These are phyloP conservation scores for Oenanthe javanica DNA, from an alignment of 140 eudicot species.

Conservation along the genomic window DNA sequence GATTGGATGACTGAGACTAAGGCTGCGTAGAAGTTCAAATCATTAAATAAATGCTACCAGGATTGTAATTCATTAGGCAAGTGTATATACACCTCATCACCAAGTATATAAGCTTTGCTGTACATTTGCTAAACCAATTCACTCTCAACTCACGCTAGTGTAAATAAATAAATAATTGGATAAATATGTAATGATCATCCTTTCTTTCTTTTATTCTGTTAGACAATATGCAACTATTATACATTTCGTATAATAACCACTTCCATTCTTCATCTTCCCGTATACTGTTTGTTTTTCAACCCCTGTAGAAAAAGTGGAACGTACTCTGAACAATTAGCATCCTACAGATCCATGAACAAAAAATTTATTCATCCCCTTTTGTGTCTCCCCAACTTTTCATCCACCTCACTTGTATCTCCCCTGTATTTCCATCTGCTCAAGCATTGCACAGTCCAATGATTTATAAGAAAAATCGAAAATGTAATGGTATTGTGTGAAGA, in stretches of 20 bases:
- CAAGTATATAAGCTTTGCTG: too few relatives aligned
- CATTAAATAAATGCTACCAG: too few relatives aligned
- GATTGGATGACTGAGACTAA: neutral
- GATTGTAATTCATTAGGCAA: too few relatives aligned
- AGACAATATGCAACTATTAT: neutral
- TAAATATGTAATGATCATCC: neutral
- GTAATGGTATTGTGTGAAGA: slow-evolving; percentile 1
- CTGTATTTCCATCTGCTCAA: slow-evolving; percentile 10
- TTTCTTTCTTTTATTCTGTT: neutral
- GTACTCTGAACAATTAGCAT: neutral
- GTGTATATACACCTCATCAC: too few relatives aligned
- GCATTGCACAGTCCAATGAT: neutral
- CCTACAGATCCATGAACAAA: neutral
- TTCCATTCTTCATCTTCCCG: neutral
- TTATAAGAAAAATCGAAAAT: neutral
- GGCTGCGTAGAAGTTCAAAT: neutral
- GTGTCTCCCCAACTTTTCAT: neutral
- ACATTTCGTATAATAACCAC: neutral
- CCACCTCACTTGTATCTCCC: neutral
- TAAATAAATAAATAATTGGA: neutral
- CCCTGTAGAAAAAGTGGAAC: neutral
- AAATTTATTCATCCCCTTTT: neutral
- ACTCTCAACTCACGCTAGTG: too few relatives aligned
- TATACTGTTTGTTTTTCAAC: neutral
- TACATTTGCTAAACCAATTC: too few relatives aligned